Base-by-base conservation (phyloP, 2,329 filamentous ascomycete species). In the Aspergillus sp. region DNA sequence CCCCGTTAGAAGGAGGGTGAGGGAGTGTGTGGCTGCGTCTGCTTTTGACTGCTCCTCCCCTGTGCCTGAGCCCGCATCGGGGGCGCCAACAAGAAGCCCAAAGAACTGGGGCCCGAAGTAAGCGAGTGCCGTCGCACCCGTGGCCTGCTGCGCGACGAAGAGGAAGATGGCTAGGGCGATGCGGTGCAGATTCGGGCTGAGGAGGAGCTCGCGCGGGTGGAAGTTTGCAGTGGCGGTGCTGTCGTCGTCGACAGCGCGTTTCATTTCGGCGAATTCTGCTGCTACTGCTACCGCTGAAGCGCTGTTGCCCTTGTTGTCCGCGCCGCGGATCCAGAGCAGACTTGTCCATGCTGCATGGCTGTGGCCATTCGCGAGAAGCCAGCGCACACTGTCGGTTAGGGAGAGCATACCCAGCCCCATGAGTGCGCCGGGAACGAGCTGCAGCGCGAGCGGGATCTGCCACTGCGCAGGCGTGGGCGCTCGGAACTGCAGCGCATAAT, bases 91-190 rank as follows among this genome's bases (percentile, higher is more conserved):
- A 7, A 83, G 74, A 0, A 82, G 69, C 19, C 77, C 76, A 66
- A 84, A 83, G 68, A 82, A 83, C 63, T 84, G 81, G 5, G 82
- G 81, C 0, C 79, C 80, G 54, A 82, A 83, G 67, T 83, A 83
- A 12, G 81, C 81, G 62, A 83, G 77, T 0, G 82, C 81, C 0
- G 81, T 83, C 5, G 81, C 80, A 2, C 81, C 82, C 1, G 81
- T 84, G 3, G 81, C 79, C 58, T 83, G 80, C 61, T 83, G 81
- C 0, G 79, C 79, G 2, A 78, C 74, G 63, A 84, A 83, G 47
- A 83, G 70, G 1, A 75, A 73, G 44, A 78, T 75, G 0, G 76
- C 80, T 3, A 79, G 73, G 30, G 75, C 60, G 3, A 81, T 67
- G 1, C 79, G 75, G 51, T 73, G 77, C 55, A 77, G 68, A 59